Conservation (phyloP, 1,284 basidiomycete species). For the Fereydounia khargensis region DNA sequence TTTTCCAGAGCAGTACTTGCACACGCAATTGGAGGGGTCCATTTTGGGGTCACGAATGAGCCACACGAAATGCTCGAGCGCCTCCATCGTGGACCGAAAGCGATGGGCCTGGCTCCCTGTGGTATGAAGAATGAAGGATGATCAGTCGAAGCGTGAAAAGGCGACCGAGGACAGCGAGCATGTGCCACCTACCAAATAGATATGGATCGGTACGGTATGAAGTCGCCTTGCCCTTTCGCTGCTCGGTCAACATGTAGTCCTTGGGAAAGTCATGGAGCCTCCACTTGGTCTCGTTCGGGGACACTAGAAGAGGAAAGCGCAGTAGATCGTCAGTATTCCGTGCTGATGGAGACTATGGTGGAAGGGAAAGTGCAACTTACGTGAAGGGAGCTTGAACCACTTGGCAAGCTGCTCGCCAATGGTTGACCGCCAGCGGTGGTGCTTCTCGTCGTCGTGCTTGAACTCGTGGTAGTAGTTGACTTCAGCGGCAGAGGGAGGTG, state of each 20-base stretch:
- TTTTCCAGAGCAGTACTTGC: slow-evolving; percentile 46
- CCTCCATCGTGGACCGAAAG: slow-evolving; percentile 34
- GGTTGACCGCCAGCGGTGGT: slow-evolving; percentile 16
- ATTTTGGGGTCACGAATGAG: slow-evolving; percentile 28
- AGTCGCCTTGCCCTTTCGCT: slow-evolving; percentile 30
- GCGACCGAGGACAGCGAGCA: background rate
- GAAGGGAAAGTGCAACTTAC: background rate
- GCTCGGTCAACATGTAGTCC: slow-evolving; percentile 36
- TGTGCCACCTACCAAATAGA: slow-evolving; percentile 18
- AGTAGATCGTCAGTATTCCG: too few relatives aligned
- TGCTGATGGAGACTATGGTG: too few relatives aligned
- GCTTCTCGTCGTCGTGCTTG: slow-evolving; percentile 13
- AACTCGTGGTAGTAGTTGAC: slow-evolving; percentile 41
- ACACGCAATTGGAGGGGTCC: slow-evolving; percentile 20
- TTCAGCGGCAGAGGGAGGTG: slow-evolving; percentile 4
- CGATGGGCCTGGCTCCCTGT: slow-evolving; percentile 20
- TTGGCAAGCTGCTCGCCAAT: slow-evolving; percentile 23
- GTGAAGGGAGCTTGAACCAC: slow-evolving; percentile 14
- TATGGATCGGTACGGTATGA: slow-evolving; percentile 35
- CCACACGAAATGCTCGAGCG: slow-evolving; percentile 27
- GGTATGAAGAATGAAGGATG: background rate
- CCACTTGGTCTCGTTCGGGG: slow-evolving; percentile 24
- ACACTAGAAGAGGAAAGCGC: slow-evolving; percentile 3
- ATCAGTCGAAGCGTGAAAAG: background rate
- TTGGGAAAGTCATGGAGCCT: slow-evolving; percentile 33